phyloP scores from a whole-genome alignment of 805 yeast species.

The Candida mattraensis region DNA sequence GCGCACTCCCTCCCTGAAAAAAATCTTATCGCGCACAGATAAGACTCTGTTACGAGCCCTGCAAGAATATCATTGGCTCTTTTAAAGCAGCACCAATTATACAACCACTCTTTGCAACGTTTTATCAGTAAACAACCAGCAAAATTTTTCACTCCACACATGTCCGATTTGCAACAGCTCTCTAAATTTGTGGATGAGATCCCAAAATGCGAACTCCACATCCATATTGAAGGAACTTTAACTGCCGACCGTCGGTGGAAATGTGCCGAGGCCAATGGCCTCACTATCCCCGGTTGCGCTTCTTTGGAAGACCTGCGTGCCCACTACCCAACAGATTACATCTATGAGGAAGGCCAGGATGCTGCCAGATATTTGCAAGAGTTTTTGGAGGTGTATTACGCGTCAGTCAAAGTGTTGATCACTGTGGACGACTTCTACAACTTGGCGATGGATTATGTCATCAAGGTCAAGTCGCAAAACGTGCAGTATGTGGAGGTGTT shows the following conservation, averaged over 20 bases:
- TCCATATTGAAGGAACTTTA: conserved; percentile 45
- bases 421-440: conserved; percentile 43
- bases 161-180: no score
- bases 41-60: no score
- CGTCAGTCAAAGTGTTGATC: conserved; percentile 46
- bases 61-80: no score
- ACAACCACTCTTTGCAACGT: no score
- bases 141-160: no score
- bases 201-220: conserved; percentile 50
- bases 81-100: no score
- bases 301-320: conserved; percentile 36
- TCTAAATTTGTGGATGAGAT: conserved; percentile 36
- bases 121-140: no score
- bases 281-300: conserved; percentile 31
- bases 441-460: conserved; percentile 44
- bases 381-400: conserved; percentile 46
- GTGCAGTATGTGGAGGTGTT: conserved; percentile 46
- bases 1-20: no score
- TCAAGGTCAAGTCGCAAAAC: conserved; percentile 39
- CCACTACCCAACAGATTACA: conserved; percentile 33
- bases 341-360: conserved; percentile 36
- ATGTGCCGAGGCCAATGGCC: conserved; percentile 31
- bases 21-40: no score
- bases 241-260: conserved; percentile 40
- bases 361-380: conserved; percentile 43